Conservation (phyloP, 2,329 filamentous ascomycete species). For the Nothophoma quercina region DNA sequence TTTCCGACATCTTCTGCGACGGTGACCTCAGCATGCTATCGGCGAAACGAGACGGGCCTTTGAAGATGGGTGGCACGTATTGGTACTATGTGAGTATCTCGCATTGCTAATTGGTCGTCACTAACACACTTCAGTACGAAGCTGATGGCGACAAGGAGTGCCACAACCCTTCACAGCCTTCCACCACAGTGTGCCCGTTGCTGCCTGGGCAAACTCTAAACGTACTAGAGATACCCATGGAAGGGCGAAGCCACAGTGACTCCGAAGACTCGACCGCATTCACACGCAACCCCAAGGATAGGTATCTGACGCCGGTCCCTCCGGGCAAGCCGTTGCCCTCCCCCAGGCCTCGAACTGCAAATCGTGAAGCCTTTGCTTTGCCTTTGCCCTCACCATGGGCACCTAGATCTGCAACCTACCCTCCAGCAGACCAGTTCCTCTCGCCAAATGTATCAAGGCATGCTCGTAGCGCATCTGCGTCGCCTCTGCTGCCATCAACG, state of each 20-base stretch:
- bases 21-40: constrained; percentile 64
- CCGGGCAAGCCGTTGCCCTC: constrained; percentile 33
- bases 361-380: constrained; percentile 26
- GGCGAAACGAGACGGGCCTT: constrained; percentile 73
- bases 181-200: constrained; percentile 81
- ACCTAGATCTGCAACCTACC: constrained; percentile 42
- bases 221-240: constrained; percentile 78
- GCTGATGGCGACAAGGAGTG: constrained; percentile 81
- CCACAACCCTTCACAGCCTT: constrained; percentile 74
- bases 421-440: constrained; percentile 30
- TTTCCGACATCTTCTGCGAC: constrained; percentile 85
- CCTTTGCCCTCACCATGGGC: constrained; percentile 31
- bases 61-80: constrained; percentile 92
- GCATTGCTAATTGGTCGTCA: constrained; percentile 1
- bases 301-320: constrained; percentile 73
- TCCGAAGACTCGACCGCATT: constrained; percentile 72
- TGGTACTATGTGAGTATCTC: constrained; percentile 84
- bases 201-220: constrained; percentile 90
- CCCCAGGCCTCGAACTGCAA: constrained; percentile 25
- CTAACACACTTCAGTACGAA: constrained; percentile 70
- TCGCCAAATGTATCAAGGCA: constrained; percentile 36
- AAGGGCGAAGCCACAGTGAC: constrained; percentile 67
- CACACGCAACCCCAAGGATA: constrained; percentile 81
- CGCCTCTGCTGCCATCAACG: constrained; percentile 36
- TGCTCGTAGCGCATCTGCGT: constrained; percentile 42